Evolutionary conservation across 208 protist genomes (phyloP).

Genomic region (Jaenimonas drosophilae): DNA sequence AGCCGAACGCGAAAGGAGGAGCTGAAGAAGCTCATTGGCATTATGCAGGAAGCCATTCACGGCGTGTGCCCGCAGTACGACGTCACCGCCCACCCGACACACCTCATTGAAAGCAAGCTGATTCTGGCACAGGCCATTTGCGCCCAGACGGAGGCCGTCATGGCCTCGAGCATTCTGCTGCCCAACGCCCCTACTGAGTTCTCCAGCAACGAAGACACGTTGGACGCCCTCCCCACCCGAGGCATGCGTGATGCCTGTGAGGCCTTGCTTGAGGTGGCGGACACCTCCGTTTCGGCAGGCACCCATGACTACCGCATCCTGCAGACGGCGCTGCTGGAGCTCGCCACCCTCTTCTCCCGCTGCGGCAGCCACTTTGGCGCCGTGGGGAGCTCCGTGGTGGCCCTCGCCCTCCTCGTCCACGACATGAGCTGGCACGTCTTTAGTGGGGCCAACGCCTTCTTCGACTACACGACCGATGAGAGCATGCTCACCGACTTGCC

Average conservation of each 20-base stretch:
- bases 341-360: constrained; percentile 31
- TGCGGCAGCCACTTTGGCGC: constrained; percentile 2
- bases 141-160: neutral
- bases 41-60: constrained; percentile 19
- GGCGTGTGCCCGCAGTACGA: constrained; percentile 41
- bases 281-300: constrained; percentile 22
- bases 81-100: constrained; percentile 32
- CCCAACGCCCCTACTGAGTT: neutral
- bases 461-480: constrained; percentile 49
- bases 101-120: constrained; percentile 38
- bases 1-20: neutral
- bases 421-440: constrained; percentile 65
- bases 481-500: constrained; percentile 17
- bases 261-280: constrained; percentile 26
- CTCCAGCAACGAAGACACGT: neutral
- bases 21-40: neutral
- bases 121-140: constrained; percentile 30
- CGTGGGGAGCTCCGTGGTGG: constrained; percentile 27
- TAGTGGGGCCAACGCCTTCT: constrained; percentile 44
- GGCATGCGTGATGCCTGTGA: neutral
- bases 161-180: constrained; percentile 3
- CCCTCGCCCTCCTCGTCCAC: constrained; percentile 44
- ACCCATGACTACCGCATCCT: constrained; percentile 61
- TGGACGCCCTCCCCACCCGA: neutral
- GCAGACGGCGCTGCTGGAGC: constrained; percentile 44